A percentile compares a stretch with the other conserved stretches of the same genome.
Conservation (phyloP, 2,329 filamentous ascomycete species). For the Ampelomyces quisqualis region DNA sequence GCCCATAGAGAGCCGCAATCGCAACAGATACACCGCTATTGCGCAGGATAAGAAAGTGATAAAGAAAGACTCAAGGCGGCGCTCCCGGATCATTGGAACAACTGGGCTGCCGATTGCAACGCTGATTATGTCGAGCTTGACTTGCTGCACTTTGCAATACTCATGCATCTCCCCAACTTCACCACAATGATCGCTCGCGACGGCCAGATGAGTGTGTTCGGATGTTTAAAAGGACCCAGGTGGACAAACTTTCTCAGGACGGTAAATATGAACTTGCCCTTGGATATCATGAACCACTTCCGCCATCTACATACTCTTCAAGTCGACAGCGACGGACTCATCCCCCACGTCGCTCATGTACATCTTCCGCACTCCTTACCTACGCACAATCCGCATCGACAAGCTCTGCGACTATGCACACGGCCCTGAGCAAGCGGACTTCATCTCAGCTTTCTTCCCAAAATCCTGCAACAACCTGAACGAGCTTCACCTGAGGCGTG, state of each 20-base stretch:
- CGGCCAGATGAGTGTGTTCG: background rate
- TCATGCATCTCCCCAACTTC: conserved; percentile 30
- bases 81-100: conserved; percentile 28
- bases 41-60: conserved; percentile 29
- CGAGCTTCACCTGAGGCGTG: conserved; percentile 15
- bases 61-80: conserved; percentile 26
- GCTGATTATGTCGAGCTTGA: conserved; percentile 13
- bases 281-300: conserved; percentile 23
- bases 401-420: conserved; percentile 10
- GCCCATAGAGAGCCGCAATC: conserved; percentile 4
- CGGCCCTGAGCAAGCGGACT: conserved; percentile 1
- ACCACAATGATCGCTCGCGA: conserved; percentile 3
- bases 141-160: conserved; percentile 22
- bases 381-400: conserved; percentile 19
- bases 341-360: conserved; percentile 19
- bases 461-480: conserved; percentile 16
- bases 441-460: conserved; percentile 18
- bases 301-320: conserved; percentile 17
- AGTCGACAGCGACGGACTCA: conserved; percentile 11
- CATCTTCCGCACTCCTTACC: conserved; percentile 24
- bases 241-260: conserved; percentile 26
- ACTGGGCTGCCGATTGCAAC: conserved; percentile 27
- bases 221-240: conserved; percentile 6
- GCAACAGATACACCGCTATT: conserved; percentile 14
- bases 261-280: conserved; percentile 7